Percentiles rank a stretch among this genome's conserved stretches.
phyloP scores from a whole-genome alignment of 2,329 filamentous ascomycete species.

The Dactylonectria estremocensis region DNA sequence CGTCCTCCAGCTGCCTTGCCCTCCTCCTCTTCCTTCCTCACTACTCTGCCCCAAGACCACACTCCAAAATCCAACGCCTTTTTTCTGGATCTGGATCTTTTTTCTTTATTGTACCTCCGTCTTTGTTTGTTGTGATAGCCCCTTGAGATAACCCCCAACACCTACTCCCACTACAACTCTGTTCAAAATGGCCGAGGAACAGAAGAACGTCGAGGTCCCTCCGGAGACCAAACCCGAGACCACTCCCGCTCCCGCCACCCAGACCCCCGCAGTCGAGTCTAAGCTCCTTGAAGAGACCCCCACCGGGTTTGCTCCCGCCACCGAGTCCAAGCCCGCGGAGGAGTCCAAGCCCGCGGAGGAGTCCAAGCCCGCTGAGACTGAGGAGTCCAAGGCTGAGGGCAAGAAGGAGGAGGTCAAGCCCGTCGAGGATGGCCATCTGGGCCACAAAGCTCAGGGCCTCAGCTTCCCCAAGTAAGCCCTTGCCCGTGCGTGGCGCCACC shows the following conservation, averaged over 20 bases:
- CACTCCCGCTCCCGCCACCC: slow-evolving; percentile 53
- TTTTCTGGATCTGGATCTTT: too few species aligned
- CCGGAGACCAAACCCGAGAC: slow-evolving; percentile 64
- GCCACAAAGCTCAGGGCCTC: slow-evolving; percentile 90
- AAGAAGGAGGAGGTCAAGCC: slow-evolving; percentile 73
- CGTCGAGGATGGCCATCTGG: slow-evolving; percentile 85
- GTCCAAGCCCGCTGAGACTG: slow-evolving; percentile 59
- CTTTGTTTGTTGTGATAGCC: too few species aligned
- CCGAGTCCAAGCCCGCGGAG: slow-evolving; percentile 60
- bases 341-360: slow-evolving; percentile 62
- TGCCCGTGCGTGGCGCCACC: too few species aligned
- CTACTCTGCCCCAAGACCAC: too few species aligned
- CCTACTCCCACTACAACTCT: background rate
- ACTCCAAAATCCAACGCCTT: too few species aligned
- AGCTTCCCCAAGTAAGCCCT: slow-evolving; percentile 86
- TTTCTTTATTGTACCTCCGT: too few species aligned
- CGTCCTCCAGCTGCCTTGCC: background rate
- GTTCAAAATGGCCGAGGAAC: slow-evolving; percentile 79
- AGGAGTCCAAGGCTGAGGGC: slow-evolving; percentile 59
- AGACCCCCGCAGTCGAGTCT: slow-evolving; percentile 50
- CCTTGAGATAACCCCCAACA: background rate
- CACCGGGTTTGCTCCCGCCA: slow-evolving; percentile 51
- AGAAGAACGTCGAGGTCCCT: slow-evolving; percentile 77
- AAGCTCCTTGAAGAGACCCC: slow-evolving; percentile 58
- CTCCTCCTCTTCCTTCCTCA: background rate